Conservation (phyloP, 2,329 filamentous ascomycete species). For the Erysiphe pulchra region DNA sequence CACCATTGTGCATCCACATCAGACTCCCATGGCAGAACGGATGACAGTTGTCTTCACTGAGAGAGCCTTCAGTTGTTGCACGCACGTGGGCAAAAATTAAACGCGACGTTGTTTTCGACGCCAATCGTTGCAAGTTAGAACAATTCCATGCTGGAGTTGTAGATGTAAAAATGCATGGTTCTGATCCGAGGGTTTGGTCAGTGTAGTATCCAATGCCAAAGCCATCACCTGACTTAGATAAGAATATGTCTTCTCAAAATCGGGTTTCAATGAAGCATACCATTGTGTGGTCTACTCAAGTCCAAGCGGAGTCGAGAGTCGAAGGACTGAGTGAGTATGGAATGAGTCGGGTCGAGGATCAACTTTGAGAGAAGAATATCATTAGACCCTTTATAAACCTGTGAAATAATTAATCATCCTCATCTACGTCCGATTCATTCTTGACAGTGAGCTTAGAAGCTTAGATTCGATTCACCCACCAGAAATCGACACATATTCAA, state of each 20-base stretch:
- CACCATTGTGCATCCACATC: constrained; percentile 99
- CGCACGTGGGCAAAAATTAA: constrained; percentile 96
- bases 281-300: constrained; percentile 75
- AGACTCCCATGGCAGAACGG: constrained; percentile 76
- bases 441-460: background rate
- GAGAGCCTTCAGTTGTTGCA: constrained; percentile 77
- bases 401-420: constrained; percentile 15
- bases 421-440: background rate
- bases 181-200: constrained; percentile 56
- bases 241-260: constrained; percentile 1
- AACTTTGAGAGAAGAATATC: constrained; percentile 92
- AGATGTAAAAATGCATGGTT: constrained; percentile 92
- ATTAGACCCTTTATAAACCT: constrained; percentile 92
- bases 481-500: background rate
- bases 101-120: constrained; percentile 77
- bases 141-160: constrained; percentile 97
- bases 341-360: constrained; percentile 86
- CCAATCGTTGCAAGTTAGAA: constrained; percentile 79
- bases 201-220: constrained; percentile 98
- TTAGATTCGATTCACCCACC: background rate
- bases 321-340: constrained; percentile 91
- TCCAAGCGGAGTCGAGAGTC: constrained; percentile 80
- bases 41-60: constrained; percentile 94
- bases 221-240: constrained; percentile 35
- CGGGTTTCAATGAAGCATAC: constrained; percentile 26